Evolutionary conservation across 2,329 filamentous ascomycete species (phyloP).

Genomic region (Fusarium oligoseptatum): DNA sequence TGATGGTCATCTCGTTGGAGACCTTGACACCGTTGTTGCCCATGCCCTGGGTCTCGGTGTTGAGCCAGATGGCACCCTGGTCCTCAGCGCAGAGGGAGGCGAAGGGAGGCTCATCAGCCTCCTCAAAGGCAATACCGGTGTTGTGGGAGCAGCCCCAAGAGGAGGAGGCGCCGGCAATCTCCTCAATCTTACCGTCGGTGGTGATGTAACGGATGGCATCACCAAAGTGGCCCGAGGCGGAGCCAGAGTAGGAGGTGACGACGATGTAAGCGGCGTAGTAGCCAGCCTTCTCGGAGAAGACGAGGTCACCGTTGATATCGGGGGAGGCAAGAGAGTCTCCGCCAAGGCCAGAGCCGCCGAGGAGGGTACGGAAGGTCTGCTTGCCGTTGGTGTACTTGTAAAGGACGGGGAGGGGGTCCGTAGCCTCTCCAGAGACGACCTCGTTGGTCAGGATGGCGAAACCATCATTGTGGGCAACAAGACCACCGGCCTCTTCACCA

Average conservation of each 20-base stretch:
- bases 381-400: conserved; percentile 69
- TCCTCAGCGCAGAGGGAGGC: conserved; percentile 72
- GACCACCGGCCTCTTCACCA: conserved; percentile 70
- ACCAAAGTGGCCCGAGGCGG: conserved; percentile 68
- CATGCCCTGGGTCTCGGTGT: conserved; percentile 71
- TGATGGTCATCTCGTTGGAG: conserved; percentile 72
- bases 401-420: conserved; percentile 68
- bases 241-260: conserved; percentile 68
- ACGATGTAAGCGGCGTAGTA: conserved; percentile 74
- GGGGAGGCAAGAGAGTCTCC: conserved; percentile 64
- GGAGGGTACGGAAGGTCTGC: conserved; percentile 69
- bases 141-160: conserved; percentile 75
- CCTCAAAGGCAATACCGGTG: conserved; percentile 74
- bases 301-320: conserved; percentile 73
- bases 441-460: conserved; percentile 74
- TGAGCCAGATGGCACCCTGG: conserved; percentile 74
- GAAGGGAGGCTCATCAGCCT: conserved; percentile 69
- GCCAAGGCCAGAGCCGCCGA: conserved; percentile 69
- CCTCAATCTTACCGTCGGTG: conserved; percentile 64
- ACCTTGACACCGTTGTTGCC: conserved; percentile 66
- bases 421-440: conserved; percentile 62
- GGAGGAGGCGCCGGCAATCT: conserved; percentile 65
- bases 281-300: conserved; percentile 67
- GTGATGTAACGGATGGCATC: conserved; percentile 62
- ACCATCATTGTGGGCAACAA: conserved; percentile 73